Percentiles rank a stretch among this genome's conserved stretches.
These are phyloP conservation scores for Sphaerostilbella broomeana DNA, from an alignment of 2,329 filamentous ascomycete genomes.

Conservation along the genomic window DNA sequence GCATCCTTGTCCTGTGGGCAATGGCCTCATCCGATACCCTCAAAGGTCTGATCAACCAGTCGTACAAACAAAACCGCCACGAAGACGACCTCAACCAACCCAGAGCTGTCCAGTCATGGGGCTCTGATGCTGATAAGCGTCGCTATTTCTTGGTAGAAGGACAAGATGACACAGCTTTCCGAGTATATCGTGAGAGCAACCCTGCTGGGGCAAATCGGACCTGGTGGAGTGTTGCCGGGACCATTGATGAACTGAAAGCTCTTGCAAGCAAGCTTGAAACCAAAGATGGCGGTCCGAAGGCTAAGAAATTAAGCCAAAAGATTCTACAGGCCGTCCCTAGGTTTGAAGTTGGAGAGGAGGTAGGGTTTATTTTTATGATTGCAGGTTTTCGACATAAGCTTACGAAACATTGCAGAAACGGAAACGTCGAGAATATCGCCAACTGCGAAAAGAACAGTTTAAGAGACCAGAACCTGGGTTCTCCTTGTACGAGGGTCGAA, in stretches of 20 bases:
- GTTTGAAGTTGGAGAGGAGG: constrained; percentile 90
- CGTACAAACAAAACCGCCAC: constrained; percentile 81
- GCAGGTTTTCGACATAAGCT: neutral
- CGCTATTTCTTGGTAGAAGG: constrained; percentile 93
- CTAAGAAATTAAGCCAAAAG: constrained; percentile 68
- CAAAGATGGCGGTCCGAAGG: constrained; percentile 73
- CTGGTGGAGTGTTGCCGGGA: constrained; percentile 90
- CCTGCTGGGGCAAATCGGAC: constrained; percentile 66
- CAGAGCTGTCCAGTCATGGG: constrained; percentile 85
- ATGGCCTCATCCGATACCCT: constrained; percentile 81
- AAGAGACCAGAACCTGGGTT: constrained; percentile 81
- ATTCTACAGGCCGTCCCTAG: constrained; percentile 76
- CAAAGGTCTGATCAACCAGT: constrained; percentile 73
- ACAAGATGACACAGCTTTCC: constrained; percentile 86
- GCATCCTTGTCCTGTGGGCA: constrained; percentile 80
- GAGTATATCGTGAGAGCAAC: constrained; percentile 90
- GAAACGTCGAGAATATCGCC: constrained; percentile 83
- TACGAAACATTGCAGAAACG: constrained; percentile 60
- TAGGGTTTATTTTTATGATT: constrained; percentile 32
- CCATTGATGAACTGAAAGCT: constrained; percentile 74
- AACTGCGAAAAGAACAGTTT: constrained; percentile 80
- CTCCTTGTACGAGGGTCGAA: constrained; percentile 92
- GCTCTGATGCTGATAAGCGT: constrained; percentile 80
- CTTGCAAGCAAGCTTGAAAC: constrained; percentile 70
- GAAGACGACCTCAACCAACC: constrained; percentile 77